A percentile compares a stretch with the other conserved stretches of the same genome.
Conservation (phyloP, 2,329 filamentous ascomycete species). For the Alternaria tenuissima region DNA sequence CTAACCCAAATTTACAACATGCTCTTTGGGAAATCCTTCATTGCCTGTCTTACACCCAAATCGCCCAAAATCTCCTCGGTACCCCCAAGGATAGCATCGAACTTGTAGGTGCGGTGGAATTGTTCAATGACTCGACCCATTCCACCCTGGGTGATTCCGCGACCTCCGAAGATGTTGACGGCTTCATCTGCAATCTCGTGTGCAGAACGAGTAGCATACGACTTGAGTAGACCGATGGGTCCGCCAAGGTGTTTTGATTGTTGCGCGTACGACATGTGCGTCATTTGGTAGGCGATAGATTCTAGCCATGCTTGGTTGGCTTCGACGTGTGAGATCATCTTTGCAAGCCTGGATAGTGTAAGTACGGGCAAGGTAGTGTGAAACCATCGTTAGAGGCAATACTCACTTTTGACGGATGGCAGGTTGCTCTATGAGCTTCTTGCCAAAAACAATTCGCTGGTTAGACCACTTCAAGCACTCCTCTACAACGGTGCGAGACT, state of each 20-base stretch:
- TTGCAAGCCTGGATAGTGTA: conserved; percentile 68
- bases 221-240: conserved; percentile 84
- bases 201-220: conserved; percentile 76
- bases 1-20: conserved; percentile 66
- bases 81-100: conserved; percentile 70
- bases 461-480: conserved; percentile 90
- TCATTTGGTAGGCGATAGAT: conserved; percentile 87
- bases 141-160: conserved; percentile 79
- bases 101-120: conserved; percentile 87
- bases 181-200: conserved; percentile 86
- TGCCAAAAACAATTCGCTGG: conserved; percentile 84
- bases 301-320: conserved; percentile 88
- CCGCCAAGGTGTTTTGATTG: conserved; percentile 79
- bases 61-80: conserved; percentile 85
- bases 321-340: conserved; percentile 85
- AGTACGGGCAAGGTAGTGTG: conserved; percentile 3
- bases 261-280: conserved; percentile 79
- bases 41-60: conserved; percentile 81
- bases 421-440: conserved; percentile 82
- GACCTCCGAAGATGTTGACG: conserved; percentile 85
- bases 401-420: conserved; percentile 79
- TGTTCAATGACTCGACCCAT: conserved; percentile 86
- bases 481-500: conserved; percentile 75
- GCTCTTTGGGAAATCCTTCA: conserved; percentile 84
- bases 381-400: background rate